A percentile compares a stretch with the other conserved stretches of the same genome.
Evolutionary conservation across 108 stramenopile species (phyloP).

Genomic region (Pseudonitzschia multistriata): DNA sequence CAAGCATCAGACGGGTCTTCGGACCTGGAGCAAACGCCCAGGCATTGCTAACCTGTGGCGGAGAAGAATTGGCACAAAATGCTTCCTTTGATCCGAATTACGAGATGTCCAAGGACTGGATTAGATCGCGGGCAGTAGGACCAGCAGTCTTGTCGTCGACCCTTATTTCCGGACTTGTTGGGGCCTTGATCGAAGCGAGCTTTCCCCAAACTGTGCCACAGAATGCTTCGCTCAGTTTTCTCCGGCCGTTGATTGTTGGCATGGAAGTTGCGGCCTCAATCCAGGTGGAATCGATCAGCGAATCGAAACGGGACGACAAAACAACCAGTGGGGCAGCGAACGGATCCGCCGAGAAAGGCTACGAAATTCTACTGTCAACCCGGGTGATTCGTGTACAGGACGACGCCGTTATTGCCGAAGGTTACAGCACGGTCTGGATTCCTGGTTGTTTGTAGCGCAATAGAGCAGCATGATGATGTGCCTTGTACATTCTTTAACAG

Average conservation of each 20-base stretch:
- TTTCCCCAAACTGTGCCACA: constrained; percentile 42
- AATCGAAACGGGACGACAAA: constrained; percentile 3
- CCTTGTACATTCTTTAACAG: no score
- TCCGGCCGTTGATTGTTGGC: constrained; percentile 51
- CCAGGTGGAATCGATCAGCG: constrained; percentile 19
- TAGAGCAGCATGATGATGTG: no score
- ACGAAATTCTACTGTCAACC: constrained; percentile 39
- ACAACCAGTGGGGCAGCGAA: neutral
- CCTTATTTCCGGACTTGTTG: constrained; percentile 46
- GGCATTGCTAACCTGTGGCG: constrained; percentile 44
- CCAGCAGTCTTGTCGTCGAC: constrained; percentile 51
- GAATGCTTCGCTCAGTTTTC: constrained; percentile 23
- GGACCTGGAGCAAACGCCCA: constrained; percentile 43
- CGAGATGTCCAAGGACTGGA: constrained; percentile 44
- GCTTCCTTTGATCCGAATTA: constrained; percentile 56
- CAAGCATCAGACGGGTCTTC: constrained; percentile 41
- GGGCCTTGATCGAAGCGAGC: constrained; percentile 51
- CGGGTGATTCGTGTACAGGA: constrained; percentile 43
- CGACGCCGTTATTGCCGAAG: constrained; percentile 40
- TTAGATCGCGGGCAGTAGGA: constrained; percentile 48
- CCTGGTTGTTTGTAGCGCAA: constrained; percentile 43
- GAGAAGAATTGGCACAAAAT: constrained; percentile 41
- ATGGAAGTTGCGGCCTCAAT: constrained; percentile 39
- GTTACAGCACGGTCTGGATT: constrained; percentile 47
- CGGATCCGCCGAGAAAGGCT: constrained; percentile 20